Evolutionary conservation across 371 early-diverging fungal genomes (phyloP).

Genomic region (Mortierella sp.): DNA sequence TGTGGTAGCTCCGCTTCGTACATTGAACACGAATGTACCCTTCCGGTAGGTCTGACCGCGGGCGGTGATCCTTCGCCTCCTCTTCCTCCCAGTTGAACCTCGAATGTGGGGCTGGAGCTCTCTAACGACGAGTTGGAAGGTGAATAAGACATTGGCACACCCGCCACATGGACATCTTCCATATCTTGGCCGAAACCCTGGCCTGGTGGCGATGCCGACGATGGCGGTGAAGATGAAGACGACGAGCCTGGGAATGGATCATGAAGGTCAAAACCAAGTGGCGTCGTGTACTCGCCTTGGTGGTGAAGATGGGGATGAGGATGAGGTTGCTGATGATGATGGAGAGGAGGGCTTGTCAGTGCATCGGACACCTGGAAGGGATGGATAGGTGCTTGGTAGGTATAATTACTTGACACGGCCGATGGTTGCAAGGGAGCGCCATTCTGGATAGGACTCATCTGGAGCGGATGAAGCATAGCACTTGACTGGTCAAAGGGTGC

Average conservation of each 20-base stretch:
- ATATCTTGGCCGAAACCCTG: conserved; percentile 24
- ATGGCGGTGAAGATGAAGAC: no score
- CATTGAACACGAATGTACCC: conserved; percentile 22
- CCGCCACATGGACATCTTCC: conserved; percentile 33
- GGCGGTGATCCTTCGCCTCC: background rate
- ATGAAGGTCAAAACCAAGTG: conserved; percentile 5
- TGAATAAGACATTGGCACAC: conserved; percentile 10
- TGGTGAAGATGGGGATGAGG: conserved; percentile 1
- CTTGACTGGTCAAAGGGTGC: conserved; percentile 6
- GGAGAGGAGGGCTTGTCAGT: background rate
- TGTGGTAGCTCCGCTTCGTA: conserved; percentile 11
- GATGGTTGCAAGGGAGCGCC: background rate
- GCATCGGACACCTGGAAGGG: conserved; percentile 27
- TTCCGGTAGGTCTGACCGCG: conserved; percentile 6
- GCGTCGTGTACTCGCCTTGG: background rate
- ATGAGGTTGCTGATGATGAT: conserved; percentile 1
- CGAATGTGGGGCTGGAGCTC: conserved; percentile 23
- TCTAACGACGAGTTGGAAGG: conserved; percentile 28
- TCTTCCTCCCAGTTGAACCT: background rate
- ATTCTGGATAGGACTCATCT: conserved; percentile 5
- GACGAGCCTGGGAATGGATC: conserved; percentile 16
- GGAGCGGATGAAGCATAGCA: background rate
- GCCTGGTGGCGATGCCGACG: background rate
- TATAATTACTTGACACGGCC: conserved; percentile 4
- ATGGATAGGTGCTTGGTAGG: conserved; percentile 28